Evolutionary conservation across 805 yeast genomes (phyloP).

Genomic region (Grigorovia jiainica): DNA sequence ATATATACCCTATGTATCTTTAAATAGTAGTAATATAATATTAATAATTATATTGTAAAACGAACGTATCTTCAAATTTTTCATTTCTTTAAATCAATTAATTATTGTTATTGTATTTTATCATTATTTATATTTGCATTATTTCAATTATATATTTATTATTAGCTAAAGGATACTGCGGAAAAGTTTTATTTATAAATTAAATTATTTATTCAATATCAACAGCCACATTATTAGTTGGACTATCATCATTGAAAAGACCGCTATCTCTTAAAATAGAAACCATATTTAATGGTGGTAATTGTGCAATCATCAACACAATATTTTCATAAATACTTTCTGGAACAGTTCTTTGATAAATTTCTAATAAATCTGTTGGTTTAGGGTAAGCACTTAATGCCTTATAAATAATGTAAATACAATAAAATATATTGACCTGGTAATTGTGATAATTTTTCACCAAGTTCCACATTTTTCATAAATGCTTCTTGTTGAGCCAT

Average conservation of each 20-base stretch:
- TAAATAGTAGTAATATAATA: no score
- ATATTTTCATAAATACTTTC: conserved; percentile 72
- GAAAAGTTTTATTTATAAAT: no score
- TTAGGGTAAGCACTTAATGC: conserved; percentile 92
- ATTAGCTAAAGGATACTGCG: no score
- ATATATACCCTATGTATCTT: no score
- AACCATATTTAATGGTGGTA: conserved; percentile 76
- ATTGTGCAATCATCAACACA: conserved; percentile 79
- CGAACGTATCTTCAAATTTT: no score
- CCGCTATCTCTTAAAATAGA: conserved; percentile 34
- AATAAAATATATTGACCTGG: conserved; percentile 64
- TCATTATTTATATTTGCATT: no score
- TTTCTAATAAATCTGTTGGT: conserved; percentile 82
- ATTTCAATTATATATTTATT: no score
- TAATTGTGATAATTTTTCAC: conserved; percentile 65
- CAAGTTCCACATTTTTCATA: conserved; percentile 71
- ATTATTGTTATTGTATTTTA: no score
- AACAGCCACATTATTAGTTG: conserved; percentile 1
- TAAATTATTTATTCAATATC: conserved; percentile 1
- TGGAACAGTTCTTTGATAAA: conserved; percentile 84
- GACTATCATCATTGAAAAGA: conserved; percentile 1
- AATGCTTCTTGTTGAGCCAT: conserved; percentile 65
- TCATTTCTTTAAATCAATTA: no score
- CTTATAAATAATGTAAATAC: conserved; percentile 87
- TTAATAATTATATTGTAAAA: no score